phyloP scores from a whole-genome alignment of 257 asterid genomes.

The Nicotiana noctiflora region DNA sequence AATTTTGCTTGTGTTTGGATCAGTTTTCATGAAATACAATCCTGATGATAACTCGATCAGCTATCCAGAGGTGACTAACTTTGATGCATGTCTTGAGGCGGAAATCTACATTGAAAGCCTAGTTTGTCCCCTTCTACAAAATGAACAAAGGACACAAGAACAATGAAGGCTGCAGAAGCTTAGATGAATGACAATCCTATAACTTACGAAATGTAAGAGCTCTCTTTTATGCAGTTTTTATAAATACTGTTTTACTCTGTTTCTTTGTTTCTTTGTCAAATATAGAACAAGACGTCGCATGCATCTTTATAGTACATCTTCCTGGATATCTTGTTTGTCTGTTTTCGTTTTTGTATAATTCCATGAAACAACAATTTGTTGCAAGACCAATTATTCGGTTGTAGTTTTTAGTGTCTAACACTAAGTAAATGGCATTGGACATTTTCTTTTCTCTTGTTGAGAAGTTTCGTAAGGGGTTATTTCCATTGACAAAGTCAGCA shows the following conservation, averaged over 20 bases:
- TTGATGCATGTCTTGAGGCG: not conserved
- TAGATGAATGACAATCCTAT: not conserved
- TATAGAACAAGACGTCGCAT: not conserved
- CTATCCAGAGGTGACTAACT: not conserved
- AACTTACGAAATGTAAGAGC: not conserved
- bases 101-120: conserved; percentile 35
- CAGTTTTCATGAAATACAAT: conserved; percentile 6
- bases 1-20: conserved; percentile 28
- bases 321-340: not conserved
- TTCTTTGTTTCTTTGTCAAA: not conserved
- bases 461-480: not conserved
- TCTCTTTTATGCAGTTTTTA: not conserved
- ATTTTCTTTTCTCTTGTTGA: not conserved
- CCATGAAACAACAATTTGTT: not conserved
- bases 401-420: too few relatives aligned
- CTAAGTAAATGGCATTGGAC: too few relatives aligned
- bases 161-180: not conserved
- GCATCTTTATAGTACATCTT: not conserved
- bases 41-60: conserved; percentile 11
- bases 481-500: not conserved
- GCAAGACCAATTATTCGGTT: not conserved
- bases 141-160: not conserved
- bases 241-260: not conserved
- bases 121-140: conserved; percentile 11
- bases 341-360: not conserved